These are phyloP conservation scores for Persicaria maculosa DNA, from an alignment of 148 eudicot species.

Conservation along the genomic window DNA sequence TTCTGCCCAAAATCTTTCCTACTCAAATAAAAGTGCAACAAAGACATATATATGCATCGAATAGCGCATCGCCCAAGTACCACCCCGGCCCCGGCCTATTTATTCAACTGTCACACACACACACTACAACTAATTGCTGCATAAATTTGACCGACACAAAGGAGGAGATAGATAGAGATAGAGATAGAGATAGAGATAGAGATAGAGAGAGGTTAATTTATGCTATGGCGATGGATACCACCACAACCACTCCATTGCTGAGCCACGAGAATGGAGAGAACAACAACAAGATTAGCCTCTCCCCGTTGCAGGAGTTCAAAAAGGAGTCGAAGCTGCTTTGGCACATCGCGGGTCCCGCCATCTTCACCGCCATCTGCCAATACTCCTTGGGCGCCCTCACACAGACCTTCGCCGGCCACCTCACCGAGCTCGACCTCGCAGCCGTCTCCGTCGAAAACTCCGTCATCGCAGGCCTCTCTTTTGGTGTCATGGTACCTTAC, in stretches of 20 bases:
- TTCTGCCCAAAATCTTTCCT: no score
- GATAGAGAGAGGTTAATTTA: no score
- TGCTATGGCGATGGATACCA: not conserved
- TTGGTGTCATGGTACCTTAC: conserved; percentile 35
- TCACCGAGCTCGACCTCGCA: conserved; percentile 31
- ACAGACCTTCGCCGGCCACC: conserved; percentile 27
- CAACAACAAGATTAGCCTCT: not conserved
- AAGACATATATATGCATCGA: no score
- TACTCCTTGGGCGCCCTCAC: conserved; percentile 34
- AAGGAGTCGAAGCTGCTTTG: conserved; percentile 29
- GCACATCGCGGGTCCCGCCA: conserved; percentile 32
- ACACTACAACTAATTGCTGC: no score
- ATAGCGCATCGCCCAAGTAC: no score
- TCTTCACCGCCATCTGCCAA: conserved; percentile 27
- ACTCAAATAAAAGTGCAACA: no score
- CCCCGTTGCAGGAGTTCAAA: conserved; percentile 12
- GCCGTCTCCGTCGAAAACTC: conserved; percentile 37
- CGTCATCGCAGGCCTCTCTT: conserved; percentile 31
- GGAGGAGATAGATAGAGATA: no score
- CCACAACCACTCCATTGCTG: not conserved
- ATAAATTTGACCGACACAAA: no score
- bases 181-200: no score
- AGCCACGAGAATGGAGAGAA: not conserved
- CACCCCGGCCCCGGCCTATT: no score
- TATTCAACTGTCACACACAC: no score